Evolutionary conservation across 495 filamentous ascomycete species (phyloP), one percentile per base, ranked within the genome.

Genomic region (Hyaloscypha hepaticicola): DNA sequence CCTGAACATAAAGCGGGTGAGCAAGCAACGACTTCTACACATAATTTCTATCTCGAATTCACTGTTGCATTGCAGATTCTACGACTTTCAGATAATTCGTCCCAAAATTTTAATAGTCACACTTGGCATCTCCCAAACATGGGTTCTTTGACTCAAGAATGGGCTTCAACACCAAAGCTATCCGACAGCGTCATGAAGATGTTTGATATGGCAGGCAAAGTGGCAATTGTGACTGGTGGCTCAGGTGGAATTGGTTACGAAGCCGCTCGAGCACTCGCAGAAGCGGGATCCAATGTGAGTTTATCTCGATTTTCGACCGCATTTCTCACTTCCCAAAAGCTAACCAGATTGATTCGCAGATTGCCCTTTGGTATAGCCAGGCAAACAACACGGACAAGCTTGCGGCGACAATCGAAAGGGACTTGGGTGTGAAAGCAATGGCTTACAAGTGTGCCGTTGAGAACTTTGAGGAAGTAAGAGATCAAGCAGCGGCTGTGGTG

Each of bases 191-290:
- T 55, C 24, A 55, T 55, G 51, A 21, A 55, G 24, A 55, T 55
- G 51, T 55, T 55, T 26, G 21, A 22, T 26, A 55, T 55, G 51
- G 22, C 8, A 21, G 87, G 87, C 79, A 88, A 87, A 76, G 83
- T 86, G 62, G 85, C 88, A 68, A 77, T 88, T 65, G 78, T 90
- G 33, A 90, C 87, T 28, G 87, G 87, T 65, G 87, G 85, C 49
- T 88, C 87, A 41, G 87, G 87, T 31, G 87, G 87, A 41, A 90
- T 90, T 78, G 87, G 87, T 59, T 88, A 87, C 65, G 87, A 89
- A 72, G 85, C 86, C 53, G 87, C 87, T 5, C 85, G 86, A 22
- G 87, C 85, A 59, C 85, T 84, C 68, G 87, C 87, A 49, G 87
- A 90, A 70, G 83, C 88, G 76, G 87, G 87, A 45, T 87, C 87